Percentiles rank a stretch among this genome's conserved stretches.
Conservation (phyloP, 2,329 filamentous ascomycete species). For the Scedosporium dehoogii region DNA sequence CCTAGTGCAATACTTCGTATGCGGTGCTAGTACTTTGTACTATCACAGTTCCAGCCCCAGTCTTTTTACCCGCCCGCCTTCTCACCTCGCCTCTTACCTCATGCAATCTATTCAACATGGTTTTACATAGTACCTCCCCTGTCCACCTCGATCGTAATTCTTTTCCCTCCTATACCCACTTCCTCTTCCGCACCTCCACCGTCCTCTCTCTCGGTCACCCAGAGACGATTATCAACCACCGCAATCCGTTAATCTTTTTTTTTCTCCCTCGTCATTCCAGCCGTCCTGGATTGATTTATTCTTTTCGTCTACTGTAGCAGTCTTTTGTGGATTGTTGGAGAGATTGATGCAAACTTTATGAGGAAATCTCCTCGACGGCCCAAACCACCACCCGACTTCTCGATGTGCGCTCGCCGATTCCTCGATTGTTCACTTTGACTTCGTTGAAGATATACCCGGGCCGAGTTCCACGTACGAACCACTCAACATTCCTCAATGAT, state of each 20-base stretch:
- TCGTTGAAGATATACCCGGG: constrained; percentile 1
- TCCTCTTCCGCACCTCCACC: background rate
- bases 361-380: background rate
- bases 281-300: background rate
- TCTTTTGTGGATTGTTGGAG: background rate
- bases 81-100: background rate
- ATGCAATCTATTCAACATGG: background rate
- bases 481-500: background rate
- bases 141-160: constrained; percentile 1
- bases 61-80: constrained; percentile 5
- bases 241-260: background rate
- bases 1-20: background rate
- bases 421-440: background rate
- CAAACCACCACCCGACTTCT: background rate
- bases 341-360: background rate
- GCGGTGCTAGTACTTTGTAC: background rate
- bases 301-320: background rate
- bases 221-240: background rate
- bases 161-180: constrained; percentile 1
- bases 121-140: constrained; percentile 2
- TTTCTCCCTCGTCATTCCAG: background rate
- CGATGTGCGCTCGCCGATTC: background rate
- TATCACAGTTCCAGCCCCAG: background rate
- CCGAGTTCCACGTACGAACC: background rate
- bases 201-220: background rate